phyloP scores from a whole-genome alignment of 2,329 filamentous ascomycete species.

The Bipolaris victoriae region DNA sequence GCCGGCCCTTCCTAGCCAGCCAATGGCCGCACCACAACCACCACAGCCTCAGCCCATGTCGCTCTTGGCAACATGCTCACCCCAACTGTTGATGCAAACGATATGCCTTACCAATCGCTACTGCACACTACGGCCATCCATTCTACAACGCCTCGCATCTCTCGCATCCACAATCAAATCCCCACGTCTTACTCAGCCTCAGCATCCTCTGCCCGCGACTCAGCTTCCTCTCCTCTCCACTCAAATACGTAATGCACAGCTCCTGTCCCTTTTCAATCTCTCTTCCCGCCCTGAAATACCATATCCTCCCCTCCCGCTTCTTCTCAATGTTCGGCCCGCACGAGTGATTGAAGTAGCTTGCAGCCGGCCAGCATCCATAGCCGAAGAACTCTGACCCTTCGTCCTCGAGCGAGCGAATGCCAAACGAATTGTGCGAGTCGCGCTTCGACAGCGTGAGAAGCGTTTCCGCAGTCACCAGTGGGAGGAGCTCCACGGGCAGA shows the following conservation, averaged over 20 bases:
- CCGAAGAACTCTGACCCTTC: conserved; percentile 57
- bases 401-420: conserved; percentile 53
- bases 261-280: conserved; percentile 51
- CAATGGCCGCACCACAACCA: not conserved
- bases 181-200: conserved; percentile 52
- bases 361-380: conserved; percentile 55
- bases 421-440: conserved; percentile 57
- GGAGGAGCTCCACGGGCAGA: conserved; percentile 46
- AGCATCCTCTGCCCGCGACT: conserved; percentile 45
- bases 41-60: not conserved
- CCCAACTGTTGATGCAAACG: not conserved
- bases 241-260: conserved; percentile 57
- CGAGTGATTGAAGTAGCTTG: conserved; percentile 58
- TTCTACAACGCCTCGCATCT: conserved; percentile 41
- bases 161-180: conserved; percentile 54
- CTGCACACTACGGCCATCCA: not conserved
- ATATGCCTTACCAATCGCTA: not conserved
- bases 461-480: conserved; percentile 41
- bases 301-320: conserved; percentile 48
- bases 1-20: conserved; percentile 1
- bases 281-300: conserved; percentile 49
- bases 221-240: conserved; percentile 54
- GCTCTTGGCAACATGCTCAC: not conserved
- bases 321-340: conserved; percentile 55
- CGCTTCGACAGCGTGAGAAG: conserved; percentile 47